phyloP scores from a whole-genome alignment of 306 rosid species.

The Rosa persica region DNA sequence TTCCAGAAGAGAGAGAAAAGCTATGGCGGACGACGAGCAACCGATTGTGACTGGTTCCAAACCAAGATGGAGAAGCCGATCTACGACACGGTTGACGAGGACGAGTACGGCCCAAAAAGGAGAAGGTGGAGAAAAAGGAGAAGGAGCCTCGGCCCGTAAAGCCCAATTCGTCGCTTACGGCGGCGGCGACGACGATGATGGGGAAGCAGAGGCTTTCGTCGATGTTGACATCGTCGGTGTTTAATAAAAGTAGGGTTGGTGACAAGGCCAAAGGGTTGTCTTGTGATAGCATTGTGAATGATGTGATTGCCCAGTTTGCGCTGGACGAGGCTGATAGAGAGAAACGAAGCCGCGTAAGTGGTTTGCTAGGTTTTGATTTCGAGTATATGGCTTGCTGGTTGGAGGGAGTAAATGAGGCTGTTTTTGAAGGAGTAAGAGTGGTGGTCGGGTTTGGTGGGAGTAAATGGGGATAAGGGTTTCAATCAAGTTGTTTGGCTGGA shows the following conservation, averaged over 20 bases:
- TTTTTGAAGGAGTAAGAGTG: too few species aligned
- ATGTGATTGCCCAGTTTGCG: constrained; percentile 78
- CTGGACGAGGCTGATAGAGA: constrained; percentile 74
- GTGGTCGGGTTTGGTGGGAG: too few species aligned
- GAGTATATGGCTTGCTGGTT: too few species aligned
- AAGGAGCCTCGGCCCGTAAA: constrained; percentile 50
- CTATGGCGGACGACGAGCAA: too few species aligned
- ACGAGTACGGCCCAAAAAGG: constrained; percentile 76
- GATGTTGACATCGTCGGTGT: constrained; percentile 76
- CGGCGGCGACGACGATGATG: constrained; percentile 90
- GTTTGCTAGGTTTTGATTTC: too few species aligned
- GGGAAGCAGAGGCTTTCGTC: constrained; percentile 80
- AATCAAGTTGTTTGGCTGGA: too few species aligned
- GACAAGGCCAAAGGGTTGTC: constrained; percentile 49
- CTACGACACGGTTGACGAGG: constrained; percentile 70
- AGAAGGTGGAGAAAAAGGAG: constrained; percentile 53
- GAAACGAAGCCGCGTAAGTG: too few species aligned
- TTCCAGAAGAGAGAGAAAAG: too few species aligned
- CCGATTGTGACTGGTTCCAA: too few species aligned
- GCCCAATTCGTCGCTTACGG: constrained; percentile 60
- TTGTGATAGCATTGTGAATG: constrained; percentile 68
- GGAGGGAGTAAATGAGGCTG: too few species aligned
- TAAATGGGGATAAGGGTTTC: too few species aligned
- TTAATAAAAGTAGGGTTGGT: constrained; percentile 44
- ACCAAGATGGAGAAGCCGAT: constrained; percentile 74